Conservation (phyloP, 2,329 filamentous ascomycete species). For the Stachybotrys chartarum region DNA sequence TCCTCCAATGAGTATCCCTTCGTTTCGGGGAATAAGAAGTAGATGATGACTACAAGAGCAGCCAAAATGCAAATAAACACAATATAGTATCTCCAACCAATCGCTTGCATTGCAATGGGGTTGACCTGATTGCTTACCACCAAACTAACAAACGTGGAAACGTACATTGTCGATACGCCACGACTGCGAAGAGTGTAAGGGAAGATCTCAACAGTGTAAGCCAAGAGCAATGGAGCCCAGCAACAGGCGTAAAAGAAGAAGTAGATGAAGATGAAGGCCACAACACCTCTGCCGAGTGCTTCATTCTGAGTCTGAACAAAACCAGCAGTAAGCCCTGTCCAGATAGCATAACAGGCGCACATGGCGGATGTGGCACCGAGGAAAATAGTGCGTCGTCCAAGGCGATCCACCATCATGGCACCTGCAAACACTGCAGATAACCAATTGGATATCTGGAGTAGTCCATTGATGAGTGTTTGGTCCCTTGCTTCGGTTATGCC, state of each 20-base stretch:
- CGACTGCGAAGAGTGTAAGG: constrained; percentile 15
- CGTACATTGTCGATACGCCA: constrained; percentile 11
- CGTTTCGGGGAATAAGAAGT: constrained; percentile 28
- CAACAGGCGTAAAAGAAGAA: constrained; percentile 37
- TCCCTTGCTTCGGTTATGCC: not conserved
- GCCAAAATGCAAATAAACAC: constrained; percentile 28
- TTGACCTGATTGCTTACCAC: constrained; percentile 32
- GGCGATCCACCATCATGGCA: not conserved
- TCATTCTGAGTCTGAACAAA: not conserved
- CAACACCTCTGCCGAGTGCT: constrained; percentile 17
- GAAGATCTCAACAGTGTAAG: constrained; percentile 33
- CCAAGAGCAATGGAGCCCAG: constrained; percentile 37
- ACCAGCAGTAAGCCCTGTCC: not conserved
- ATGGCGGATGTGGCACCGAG: not conserved
- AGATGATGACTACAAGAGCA: constrained; percentile 23
- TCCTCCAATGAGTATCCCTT: constrained; percentile 22
- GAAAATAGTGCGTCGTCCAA: not conserved
- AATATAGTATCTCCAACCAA: constrained; percentile 33
- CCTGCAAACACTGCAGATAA: not conserved
- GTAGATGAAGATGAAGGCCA: constrained; percentile 41
- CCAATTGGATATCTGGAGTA: constrained; percentile 1
- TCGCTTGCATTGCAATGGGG: constrained; percentile 27
- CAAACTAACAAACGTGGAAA: constrained; percentile 10
- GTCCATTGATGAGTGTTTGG: not conserved
- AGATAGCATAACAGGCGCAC: not conserved